Base-by-base conservation (phyloP, 164 flowering plant genomes). In the Malania oleifera region DNA sequence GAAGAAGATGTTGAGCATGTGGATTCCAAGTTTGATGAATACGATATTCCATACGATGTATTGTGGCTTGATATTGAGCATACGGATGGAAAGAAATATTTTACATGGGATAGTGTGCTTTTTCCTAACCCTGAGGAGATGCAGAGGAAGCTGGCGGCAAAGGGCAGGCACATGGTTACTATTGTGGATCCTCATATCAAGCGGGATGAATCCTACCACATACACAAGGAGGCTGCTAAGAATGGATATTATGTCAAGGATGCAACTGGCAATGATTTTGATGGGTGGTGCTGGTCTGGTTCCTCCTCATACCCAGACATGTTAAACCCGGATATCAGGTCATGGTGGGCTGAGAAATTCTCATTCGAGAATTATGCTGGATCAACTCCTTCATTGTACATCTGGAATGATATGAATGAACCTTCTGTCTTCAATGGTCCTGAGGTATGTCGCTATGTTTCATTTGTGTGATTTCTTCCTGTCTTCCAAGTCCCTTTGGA, bases 231-330 rank as follows among this genome's bases (percentile, higher is more conserved):
- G 71, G 99, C 99, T 9, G 63, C 89, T 1, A 54, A 81, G 50
- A 76, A 78, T 54, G 96, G 97, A 26, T 81, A 88, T 66, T 95
- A 95, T 72, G 92, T 86, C 47, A 95, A 85, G 79, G 99, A 95
- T 82, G 76, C 91, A 0, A 71, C 67, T 37, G 90, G 95, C 4
- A 86, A 73, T 54, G 99, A 91, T 72, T 95, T 25, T 70, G 99
- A 95, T 78, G 99, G 99, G 18, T 95, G 99, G 99, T 91, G 99
- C 69, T 95, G 99, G 99, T 85, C 99, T 60, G 99, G 99, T 64
- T 85, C 99, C 2, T 89, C 99, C 0, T 95, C 99, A 0, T 95
- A 95, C 68, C 54, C 63, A 0, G 99, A 95, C 69, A 70, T 75
- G 80, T 64, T 89, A 67, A 91, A 73, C 53, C 96, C 91, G 0